Conservation (phyloP, 2,329 filamentous ascomycete genomes). For the Ramularia endophylla region DNA sequence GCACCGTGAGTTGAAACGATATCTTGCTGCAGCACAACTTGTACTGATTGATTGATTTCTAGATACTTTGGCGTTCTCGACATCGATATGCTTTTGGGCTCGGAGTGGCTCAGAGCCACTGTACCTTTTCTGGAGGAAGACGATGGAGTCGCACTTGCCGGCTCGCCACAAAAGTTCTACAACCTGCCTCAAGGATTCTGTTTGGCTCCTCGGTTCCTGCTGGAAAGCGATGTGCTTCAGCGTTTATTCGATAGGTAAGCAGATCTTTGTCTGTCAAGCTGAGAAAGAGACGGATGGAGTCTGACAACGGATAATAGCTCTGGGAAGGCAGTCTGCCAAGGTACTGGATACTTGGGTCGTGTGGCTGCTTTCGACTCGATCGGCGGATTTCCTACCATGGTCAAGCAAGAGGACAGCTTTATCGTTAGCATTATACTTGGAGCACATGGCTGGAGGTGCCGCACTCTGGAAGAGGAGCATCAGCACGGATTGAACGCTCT, state of each 20-base stretch:
- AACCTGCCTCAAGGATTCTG: conserved; percentile 14
- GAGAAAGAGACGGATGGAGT: no score
- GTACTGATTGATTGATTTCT: no score
- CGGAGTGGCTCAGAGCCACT: conserved; percentile 10
- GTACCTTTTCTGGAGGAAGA: conserved; percentile 15
- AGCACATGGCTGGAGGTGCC: conserved; percentile 11
- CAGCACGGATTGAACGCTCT: conserved; percentile 15
- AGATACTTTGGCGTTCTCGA: conserved; percentile 15
- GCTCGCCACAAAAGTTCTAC: conserved; percentile 16
- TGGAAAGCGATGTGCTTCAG: conserved; percentile 13
- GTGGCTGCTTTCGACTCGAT: conserved; percentile 9
- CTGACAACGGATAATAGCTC: no score
- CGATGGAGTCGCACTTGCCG: conserved; percentile 10
- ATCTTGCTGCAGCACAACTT: no score
- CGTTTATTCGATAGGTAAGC: conserved; percentile 15
- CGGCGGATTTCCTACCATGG: conserved; percentile 15
- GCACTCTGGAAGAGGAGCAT: conserved; percentile 13
- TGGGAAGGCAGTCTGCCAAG: conserved; percentile 15
- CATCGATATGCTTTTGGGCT: conserved; percentile 13
- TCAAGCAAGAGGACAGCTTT: conserved; percentile 16
- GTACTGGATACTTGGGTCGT: conserved; percentile 14
- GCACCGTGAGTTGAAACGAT: conserved; percentile 4
- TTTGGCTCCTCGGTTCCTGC: conserved; percentile 13
- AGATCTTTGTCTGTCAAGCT: no score
- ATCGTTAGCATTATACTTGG: conserved; percentile 16